Conservation (phyloP, 495 filamentous ascomycete species). For the Chaetomium fimeti region DNA sequence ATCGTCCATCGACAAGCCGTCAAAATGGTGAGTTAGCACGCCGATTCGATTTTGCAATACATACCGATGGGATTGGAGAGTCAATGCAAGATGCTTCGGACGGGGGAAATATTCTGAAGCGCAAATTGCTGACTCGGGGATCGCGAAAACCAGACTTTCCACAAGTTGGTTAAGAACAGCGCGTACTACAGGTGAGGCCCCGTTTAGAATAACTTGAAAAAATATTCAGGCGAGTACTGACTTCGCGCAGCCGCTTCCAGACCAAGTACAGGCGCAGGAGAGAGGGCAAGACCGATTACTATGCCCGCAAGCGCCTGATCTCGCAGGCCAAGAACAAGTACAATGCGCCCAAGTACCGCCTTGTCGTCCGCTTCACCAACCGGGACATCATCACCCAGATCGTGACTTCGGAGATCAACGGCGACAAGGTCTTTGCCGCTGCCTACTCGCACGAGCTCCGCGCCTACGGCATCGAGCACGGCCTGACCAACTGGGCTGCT, state of each 20-base stretch:
- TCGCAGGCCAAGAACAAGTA: constrained; percentile 99
- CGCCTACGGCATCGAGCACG: constrained; percentile 94
- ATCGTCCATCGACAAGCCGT: constrained; percentile 47
- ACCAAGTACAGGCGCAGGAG: constrained; percentile 99
- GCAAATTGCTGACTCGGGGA: constrained; percentile 96
- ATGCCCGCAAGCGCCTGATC: constrained; percentile 98
- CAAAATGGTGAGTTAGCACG: constrained; percentile 59
- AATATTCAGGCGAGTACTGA: constrained; percentile 19
- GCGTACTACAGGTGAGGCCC: constrained; percentile 89
- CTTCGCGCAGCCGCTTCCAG: constrained; percentile 78
- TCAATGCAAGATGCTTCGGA: constrained; percentile 98
- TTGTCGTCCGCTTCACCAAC: constrained; percentile 99
- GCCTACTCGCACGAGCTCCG: constrained; percentile 98
- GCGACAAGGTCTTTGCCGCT: constrained; percentile 90
- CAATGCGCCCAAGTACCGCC: constrained; percentile 98
- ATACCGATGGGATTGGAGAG: constrained; percentile 47
- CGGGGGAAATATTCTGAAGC: constrained; percentile 71
- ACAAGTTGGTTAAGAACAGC: constrained; percentile 93
- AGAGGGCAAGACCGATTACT: constrained; percentile 99
- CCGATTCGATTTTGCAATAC: constrained; percentile 16
- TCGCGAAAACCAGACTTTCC: constrained; percentile 69
- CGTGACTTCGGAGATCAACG: constrained; percentile 91
- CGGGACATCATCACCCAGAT: constrained; percentile 98
- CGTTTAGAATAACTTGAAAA: background rate
- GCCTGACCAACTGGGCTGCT: constrained; percentile 99